Conservation (phyloP, 1,284 basidiomycete genomes). For the Moesziomyces antarcticus region DNA sequence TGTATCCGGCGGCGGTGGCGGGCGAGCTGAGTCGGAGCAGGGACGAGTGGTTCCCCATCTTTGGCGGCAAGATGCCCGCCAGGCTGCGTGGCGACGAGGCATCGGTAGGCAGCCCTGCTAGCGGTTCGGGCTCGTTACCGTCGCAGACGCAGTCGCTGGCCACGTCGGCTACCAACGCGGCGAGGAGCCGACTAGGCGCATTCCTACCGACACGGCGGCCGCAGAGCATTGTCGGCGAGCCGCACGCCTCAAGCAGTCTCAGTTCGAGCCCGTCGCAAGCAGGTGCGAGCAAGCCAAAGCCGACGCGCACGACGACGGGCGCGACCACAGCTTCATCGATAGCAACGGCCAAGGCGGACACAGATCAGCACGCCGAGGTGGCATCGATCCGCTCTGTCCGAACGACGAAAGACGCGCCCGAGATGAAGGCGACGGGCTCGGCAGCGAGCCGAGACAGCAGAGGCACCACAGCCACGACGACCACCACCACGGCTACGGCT, state of each 20-base stretch:
- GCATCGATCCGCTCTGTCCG: conserved; percentile 43
- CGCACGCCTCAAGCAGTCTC: conserved; percentile 14
- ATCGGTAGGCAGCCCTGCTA: conserved; percentile 26
- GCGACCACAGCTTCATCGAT: conserved; percentile 2
- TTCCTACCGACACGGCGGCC: conserved; percentile 38
- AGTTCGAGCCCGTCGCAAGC: conserved; percentile 40
- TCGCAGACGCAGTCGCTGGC: conserved; percentile 16
- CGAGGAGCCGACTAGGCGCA: conserved; percentile 58
- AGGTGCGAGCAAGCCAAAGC: conserved; percentile 24
- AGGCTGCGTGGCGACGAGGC: conserved; percentile 21
- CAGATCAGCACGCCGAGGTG: conserved; percentile 22
- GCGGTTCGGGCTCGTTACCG: conserved; percentile 3
- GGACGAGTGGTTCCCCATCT: conserved; percentile 83
- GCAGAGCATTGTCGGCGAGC: conserved; percentile 45
- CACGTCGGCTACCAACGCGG: conserved; percentile 23
- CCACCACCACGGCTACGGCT: conserved; percentile 2
- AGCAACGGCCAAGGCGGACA: conserved; percentile 11
- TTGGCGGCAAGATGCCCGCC: conserved; percentile 76
- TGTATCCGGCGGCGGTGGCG: conserved; percentile 84
- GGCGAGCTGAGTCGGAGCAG: conserved; percentile 79
- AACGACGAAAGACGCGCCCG: conserved; percentile 29
- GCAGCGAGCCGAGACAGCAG: conserved; percentile 28
- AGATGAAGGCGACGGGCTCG: conserved; percentile 34
- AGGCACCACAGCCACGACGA: not conserved
- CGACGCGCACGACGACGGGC: conserved; percentile 12